These are phyloP conservation scores for Cladophialophora bantiana DNA, from an alignment of 2,329 filamentous ascomycete species.

Conservation along the genomic window DNA sequence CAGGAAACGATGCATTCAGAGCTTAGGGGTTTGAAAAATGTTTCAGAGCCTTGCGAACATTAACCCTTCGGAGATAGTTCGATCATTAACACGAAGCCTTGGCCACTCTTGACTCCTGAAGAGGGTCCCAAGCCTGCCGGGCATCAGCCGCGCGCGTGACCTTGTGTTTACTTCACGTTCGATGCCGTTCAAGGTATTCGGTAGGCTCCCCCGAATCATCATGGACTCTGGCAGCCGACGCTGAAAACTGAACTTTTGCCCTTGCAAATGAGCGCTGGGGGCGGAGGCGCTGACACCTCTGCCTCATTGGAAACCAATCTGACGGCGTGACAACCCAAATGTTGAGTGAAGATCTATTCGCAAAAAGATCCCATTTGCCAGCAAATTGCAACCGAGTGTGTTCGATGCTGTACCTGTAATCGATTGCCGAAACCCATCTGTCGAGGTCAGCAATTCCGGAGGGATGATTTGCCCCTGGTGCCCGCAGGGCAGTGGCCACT, in stretches of 20 bases:
- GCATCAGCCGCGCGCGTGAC: background rate
- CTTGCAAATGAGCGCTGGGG: background rate
- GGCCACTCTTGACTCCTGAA: background rate
- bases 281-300: background rate
- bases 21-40: background rate
- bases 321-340: background rate
- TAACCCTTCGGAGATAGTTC: constrained; percentile 11
- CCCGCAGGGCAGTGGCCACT: constrained; percentile 1
- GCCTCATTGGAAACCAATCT: background rate
- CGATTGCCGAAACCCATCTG: background rate
- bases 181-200: background rate
- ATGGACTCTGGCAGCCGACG: background rate
- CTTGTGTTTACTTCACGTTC: background rate
- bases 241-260: background rate
- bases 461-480: background rate
- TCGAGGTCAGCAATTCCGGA: constrained; percentile 6
- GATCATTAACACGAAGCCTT: constrained; percentile 5
- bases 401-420: constrained; percentile 1
- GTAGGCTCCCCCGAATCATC: background rate
- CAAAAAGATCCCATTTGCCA: background rate
- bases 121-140: background rate
- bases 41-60: constrained; percentile 4
- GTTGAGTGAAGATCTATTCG: background rate
- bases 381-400: background rate
- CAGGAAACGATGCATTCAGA: background rate